These are phyloP conservation scores for Gossypium mustelinum DNA, from an alignment of 345 rosid genomes.

Conservation along the genomic window DNA sequence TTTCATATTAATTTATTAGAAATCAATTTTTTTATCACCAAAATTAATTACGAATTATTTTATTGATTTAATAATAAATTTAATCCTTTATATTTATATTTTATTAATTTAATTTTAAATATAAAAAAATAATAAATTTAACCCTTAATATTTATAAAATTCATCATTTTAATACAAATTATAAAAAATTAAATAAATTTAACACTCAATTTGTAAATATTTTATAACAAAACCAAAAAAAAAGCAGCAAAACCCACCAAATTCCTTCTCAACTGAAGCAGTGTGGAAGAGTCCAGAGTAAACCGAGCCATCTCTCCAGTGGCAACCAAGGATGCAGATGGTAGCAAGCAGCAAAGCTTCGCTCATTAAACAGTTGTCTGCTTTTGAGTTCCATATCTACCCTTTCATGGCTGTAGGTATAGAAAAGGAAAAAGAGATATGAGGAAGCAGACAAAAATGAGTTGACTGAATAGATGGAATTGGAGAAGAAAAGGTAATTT, in stretches of 20 bases:
- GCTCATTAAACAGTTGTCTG: slow-evolving; percentile 27
- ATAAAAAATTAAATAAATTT: no score
- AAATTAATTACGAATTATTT: no score
- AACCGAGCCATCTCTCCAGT: slow-evolving; percentile 79
- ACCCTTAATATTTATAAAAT: no score
- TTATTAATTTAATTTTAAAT: no score
- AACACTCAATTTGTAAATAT: no score
- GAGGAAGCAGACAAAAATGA: neutral
- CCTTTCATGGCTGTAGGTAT: neutral
- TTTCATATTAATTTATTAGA: no score
- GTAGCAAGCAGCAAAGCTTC: slow-evolving; percentile 66
- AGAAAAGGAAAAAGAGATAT: slow-evolving; percentile 8
- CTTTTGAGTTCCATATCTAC: slow-evolving; percentile 44
- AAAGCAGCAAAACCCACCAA: slow-evolving; percentile 32
- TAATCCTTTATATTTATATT: no score
- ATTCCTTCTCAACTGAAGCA: slow-evolving; percentile 58
- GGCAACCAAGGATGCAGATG: slow-evolving; percentile 66
- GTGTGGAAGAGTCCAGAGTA: slow-evolving; percentile 76
- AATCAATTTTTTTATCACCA: no score
- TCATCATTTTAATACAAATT: no score
- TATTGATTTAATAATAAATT: no score
- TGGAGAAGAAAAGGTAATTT: neutral
- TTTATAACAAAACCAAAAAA: neutral
- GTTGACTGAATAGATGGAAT: neutral
- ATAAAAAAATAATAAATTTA: no score